These are phyloP conservation scores for Rhododendron williamsianum DNA, from an alignment of 148 eudicot genomes.

Conservation along the genomic window DNA sequence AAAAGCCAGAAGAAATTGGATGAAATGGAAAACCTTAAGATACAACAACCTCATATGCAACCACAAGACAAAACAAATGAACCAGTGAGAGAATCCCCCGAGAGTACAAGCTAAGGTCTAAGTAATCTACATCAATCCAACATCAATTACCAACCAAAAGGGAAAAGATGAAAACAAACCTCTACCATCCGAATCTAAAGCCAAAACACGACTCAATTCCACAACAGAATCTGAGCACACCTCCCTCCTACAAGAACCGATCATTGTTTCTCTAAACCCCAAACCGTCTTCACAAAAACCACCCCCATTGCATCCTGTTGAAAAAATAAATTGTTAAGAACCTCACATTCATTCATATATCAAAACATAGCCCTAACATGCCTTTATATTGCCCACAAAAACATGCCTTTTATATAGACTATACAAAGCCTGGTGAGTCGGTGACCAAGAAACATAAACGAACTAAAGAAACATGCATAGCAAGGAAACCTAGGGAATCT, in stretches of 20 bases:
- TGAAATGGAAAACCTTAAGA: background rate
- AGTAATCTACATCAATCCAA: background rate
- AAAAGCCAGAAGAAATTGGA: background rate
- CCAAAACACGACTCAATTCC: slow-evolving; percentile 24
- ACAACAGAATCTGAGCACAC: slow-evolving; percentile 37
- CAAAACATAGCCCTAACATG: background rate
- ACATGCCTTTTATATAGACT: background rate
- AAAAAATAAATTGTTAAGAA: background rate
- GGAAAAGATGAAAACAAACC: slow-evolving; percentile 37
- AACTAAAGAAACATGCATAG: background rate
- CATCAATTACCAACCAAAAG: background rate
- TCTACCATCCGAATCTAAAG: slow-evolving; percentile 29
- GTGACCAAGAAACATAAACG: background rate
- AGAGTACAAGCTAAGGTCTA: background rate
- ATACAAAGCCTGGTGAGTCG: background rate
- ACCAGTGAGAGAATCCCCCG: background rate
- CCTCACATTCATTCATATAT: background rate
- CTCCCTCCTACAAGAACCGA: slow-evolving; percentile 67
- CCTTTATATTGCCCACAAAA: background rate
- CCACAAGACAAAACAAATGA: background rate
- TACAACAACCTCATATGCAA: background rate
- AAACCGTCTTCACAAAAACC: slow-evolving; percentile 33
- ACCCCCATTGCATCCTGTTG: slow-evolving; percentile 22
- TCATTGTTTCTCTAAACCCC: slow-evolving; percentile 27
- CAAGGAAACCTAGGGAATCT: background rate